A percentile compares a stretch with the other conserved stretches of the same genome.
Evolutionary conservation across 2,329 filamentous ascomycete species (phyloP).

Genomic region (Thermothelomyces thermophilus): DNA sequence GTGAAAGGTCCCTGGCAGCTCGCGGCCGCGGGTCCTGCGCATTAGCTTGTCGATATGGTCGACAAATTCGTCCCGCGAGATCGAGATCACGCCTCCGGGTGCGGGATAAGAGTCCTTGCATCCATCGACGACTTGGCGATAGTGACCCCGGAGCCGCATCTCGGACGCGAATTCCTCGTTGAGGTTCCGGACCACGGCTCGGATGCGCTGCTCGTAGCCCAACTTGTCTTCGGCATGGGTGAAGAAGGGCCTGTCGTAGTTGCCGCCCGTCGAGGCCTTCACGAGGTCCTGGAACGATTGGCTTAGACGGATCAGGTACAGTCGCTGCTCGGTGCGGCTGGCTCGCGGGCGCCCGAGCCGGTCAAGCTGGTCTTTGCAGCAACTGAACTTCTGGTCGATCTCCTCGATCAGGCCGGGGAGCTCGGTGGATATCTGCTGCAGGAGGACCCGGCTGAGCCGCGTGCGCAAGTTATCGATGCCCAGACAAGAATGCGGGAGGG

Average conservation of each 20-base stretch:
- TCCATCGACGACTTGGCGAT: slow-evolving; percentile 4
- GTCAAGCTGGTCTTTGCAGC: slow-evolving; percentile 22
- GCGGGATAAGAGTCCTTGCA: too few relatives aligned
- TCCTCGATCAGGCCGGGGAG: slow-evolving; percentile 29
- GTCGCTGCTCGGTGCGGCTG: slow-evolving; percentile 24
- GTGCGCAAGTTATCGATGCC: slow-evolving; percentile 21
- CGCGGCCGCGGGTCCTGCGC: slow-evolving; percentile 40
- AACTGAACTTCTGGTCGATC: slow-evolving; percentile 25
- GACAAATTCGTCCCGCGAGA: slow-evolving; percentile 31
- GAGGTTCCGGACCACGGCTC: slow-evolving; percentile 21
- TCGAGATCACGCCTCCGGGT: neutral
- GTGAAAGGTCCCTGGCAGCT: slow-evolving; percentile 56
- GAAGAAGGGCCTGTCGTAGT: slow-evolving; percentile 28
- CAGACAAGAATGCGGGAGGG: slow-evolving; percentile 16
- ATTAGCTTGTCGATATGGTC: slow-evolving; percentile 35
- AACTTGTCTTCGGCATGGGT: slow-evolving; percentile 8
- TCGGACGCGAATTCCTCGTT: slow-evolving; percentile 18
- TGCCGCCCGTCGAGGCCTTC: slow-evolving; percentile 26
- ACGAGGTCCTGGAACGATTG: slow-evolving; percentile 23
- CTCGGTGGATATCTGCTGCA: slow-evolving; percentile 28
- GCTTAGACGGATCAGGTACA: slow-evolving; percentile 18
- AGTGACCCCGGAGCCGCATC: slow-evolving; percentile 11
- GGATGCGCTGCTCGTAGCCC: slow-evolving; percentile 21
- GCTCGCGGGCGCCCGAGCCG: slow-evolving; percentile 24
- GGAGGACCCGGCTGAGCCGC: slow-evolving; percentile 28